Evolutionary conservation across 192 early-diverging fungal species (phyloP), one percentile per base, ranked within the genome.

Genomic region (Gamsiella multidivaricata): DNA sequence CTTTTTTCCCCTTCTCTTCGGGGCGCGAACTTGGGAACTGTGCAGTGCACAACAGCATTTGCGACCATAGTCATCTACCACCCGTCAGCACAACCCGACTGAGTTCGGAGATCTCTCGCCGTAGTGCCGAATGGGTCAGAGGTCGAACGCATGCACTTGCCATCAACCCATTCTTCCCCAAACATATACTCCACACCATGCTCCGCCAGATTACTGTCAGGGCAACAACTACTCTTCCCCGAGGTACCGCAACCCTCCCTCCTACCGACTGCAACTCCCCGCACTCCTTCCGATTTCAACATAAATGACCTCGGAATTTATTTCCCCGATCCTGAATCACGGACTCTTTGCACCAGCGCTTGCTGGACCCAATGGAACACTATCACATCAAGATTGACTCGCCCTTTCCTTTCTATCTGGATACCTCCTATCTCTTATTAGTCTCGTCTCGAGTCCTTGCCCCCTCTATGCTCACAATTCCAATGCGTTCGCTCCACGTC

Each of bases 401-500:
- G 5, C 45, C n/a, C 9, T 46, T 18, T 46, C 9, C n/a, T 46
- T 6, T 46, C n/a, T n/a, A 9, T 39, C 12, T n/a, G n/a, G n/a
- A n/a, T n/a, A n/a, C n/a, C n/a, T 39, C 12, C 37, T 12, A 12
- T 39, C 5, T 12, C 37, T 9, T 12, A 12, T 39, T 46, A 46
- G 45, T n/a, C 45, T 46, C 6, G 9, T 46, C 45, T 6, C 45
- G 45, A n/a, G n/a, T 46, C 45, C 10, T 46, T 18, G 45, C n/a
- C n/a, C 45, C 45, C 17, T 46, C 45, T 18, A 9, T 46, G 12
- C 17, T 18, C 17, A 5, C 10, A n/a, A 46, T 18, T 5, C 45
- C 10, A 5, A 10, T 46, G 12, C 45, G 45, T 18, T 46, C 45
- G 5, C 45, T 78, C 39, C 74, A 78, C 31, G 51, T 78, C 39